phyloP scores from a whole-genome alignment of 2,329 filamentous ascomycete species.

The Fonsecaea pedrosoi region DNA sequence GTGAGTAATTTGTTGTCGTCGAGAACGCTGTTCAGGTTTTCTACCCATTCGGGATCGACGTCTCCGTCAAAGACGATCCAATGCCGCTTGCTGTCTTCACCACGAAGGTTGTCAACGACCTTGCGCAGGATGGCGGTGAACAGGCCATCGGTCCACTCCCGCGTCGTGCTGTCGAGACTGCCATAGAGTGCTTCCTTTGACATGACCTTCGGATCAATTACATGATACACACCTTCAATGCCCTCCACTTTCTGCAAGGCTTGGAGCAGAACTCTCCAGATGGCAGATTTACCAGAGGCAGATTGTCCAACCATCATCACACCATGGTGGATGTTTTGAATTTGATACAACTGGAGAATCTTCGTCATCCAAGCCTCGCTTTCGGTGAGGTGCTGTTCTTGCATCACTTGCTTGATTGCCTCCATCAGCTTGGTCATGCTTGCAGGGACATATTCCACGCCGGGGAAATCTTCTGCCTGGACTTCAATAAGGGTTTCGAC shows the following conservation, averaged over 20 bases:
- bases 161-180: slow-evolving; percentile 91
- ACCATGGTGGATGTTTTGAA: slow-evolving; percentile 96
- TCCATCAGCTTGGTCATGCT: slow-evolving; percentile 79
- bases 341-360: slow-evolving; percentile 94
- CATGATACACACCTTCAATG: slow-evolving; percentile 91
- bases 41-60: slow-evolving; percentile 99
- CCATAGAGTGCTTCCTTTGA: slow-evolving; percentile 98
- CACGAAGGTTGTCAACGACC: slow-evolving; percentile 97
- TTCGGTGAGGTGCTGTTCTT: slow-evolving; percentile 84
- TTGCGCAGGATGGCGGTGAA: slow-evolving; percentile 98
- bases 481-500: slow-evolving; percentile 86
- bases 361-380: slow-evolving; percentile 98
- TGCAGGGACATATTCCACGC: slow-evolving; percentile 89
- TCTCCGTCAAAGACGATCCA: slow-evolving; percentile 99
- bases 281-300: slow-evolving; percentile 93
- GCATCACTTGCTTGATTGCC: slow-evolving; percentile 81
- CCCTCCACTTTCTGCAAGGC: slow-evolving; percentile 90
- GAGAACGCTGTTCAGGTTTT: slow-evolving; percentile 98
- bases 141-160: slow-evolving; percentile 98
- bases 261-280: slow-evolving; percentile 91
- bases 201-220: slow-evolving; percentile 99
- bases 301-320: slow-evolving; percentile 99
- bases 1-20: slow-evolving; percentile 99
- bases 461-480: slow-evolving; percentile 86
- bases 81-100: slow-evolving; percentile 94